Evolutionary conservation across 352 stramenopile genomes (phyloP).

Genomic region (Globisporangium middletonii): DNA sequence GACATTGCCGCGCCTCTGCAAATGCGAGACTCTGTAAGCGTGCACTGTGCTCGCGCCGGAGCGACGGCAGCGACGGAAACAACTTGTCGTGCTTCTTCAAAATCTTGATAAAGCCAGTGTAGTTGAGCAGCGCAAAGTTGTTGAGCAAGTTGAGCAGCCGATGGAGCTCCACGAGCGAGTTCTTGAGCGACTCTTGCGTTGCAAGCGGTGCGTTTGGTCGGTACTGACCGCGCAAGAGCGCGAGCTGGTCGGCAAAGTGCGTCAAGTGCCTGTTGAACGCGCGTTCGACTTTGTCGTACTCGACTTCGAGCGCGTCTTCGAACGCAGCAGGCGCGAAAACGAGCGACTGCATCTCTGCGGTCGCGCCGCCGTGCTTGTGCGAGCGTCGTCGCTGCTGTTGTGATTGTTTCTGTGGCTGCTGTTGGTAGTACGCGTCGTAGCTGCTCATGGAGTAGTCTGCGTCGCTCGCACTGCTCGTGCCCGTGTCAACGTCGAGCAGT

Average conservation of each 20-base stretch:
- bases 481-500: conserved; percentile 13
- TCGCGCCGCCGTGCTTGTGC: conserved; percentile 17
- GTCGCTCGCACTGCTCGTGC: conserved; percentile 4
- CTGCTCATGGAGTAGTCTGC: conserved; percentile 3
- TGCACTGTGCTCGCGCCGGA: conserved; percentile 30
- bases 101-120: conserved; percentile 98
- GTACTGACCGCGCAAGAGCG: conserved; percentile 70
- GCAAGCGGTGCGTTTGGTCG: conserved; percentile 46
- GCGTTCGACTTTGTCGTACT: conserved; percentile 89
- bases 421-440: conserved; percentile 4
- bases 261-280: conserved; percentile 87
- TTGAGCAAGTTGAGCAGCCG: conserved; percentile 91
- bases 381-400: conserved; percentile 8
- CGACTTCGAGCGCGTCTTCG: conserved; percentile 68
- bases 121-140: conserved; percentile 98
- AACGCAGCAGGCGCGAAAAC: conserved; percentile 48
- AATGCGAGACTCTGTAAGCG: conserved; percentile 59
- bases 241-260: conserved; percentile 81
- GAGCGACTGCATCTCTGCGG: conserved; percentile 25
- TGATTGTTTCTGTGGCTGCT: neutral
- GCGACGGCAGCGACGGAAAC: conserved; percentile 33
- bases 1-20: conserved; percentile 43
- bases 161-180: conserved; percentile 92
- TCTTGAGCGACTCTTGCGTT: conserved; percentile 88
- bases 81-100: conserved; percentile 96